Evolutionary conservation across 768 basidiomycete genomes (phyloP).

Genomic region (Boletus sensibilis): DNA sequence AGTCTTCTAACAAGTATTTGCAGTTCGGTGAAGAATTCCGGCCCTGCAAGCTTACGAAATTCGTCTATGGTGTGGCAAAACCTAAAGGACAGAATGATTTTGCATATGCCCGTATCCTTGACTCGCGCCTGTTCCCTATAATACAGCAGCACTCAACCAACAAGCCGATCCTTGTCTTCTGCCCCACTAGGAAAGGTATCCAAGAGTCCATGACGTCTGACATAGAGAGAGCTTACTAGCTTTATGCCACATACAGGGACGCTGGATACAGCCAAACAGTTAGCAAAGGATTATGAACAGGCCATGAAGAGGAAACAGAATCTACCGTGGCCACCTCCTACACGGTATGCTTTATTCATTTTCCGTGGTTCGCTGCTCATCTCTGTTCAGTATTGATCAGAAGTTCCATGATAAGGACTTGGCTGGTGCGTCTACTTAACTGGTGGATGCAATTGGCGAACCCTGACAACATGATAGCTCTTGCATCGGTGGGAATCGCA

Average conservation of each 20-base stretch:
- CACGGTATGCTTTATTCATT: constrained; percentile 38
- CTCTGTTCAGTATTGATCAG: constrained; percentile 46
- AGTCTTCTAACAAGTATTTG: background rate
- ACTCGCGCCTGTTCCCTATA: constrained; percentile 68
- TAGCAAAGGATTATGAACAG: constrained; percentile 70
- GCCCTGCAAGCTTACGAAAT: constrained; percentile 74
- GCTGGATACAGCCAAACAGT: constrained; percentile 67
- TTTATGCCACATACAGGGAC: constrained; percentile 42
- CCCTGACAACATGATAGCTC: constrained; percentile 39
- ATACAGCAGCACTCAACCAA: constrained; percentile 70
- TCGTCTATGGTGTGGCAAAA: constrained; percentile 70
- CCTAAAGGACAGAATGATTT: constrained; percentile 73
- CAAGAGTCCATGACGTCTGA: background rate
- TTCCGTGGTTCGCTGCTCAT: background rate
- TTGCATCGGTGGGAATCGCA: constrained; percentile 76
- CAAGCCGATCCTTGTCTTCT: constrained; percentile 89
- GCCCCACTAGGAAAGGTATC: constrained; percentile 81
- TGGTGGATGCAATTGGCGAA: background rate
- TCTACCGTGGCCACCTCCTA: constrained; percentile 69
- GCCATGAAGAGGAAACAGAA: constrained; percentile 45
- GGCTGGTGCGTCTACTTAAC: constrained; percentile 32
- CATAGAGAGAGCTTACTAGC: background rate
- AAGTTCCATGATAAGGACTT: constrained; percentile 69
- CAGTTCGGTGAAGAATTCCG: constrained; percentile 94
- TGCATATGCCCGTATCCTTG: constrained; percentile 66